phyloP scores from a whole-genome alignment of 169 alveolate species.

The Plasmodium malariae region DNA sequence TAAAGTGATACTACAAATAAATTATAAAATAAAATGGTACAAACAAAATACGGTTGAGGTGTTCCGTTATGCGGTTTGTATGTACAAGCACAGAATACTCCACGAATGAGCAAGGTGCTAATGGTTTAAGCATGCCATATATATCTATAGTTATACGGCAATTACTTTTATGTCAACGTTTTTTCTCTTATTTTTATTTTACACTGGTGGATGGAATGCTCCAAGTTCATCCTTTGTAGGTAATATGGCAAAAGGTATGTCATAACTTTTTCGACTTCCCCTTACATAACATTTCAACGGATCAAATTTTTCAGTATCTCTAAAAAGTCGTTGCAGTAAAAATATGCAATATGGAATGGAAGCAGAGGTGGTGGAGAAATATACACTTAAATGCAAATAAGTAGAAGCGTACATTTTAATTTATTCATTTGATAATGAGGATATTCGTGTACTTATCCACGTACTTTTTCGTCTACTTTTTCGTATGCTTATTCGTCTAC shows the following conservation, averaged over 20 bases:
- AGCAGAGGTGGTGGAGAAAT: background rate
- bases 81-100: too few species aligned
- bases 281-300: constrained; percentile 87
- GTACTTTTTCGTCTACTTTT: too few species aligned
- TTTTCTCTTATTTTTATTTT: background rate
- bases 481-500: too few species aligned
- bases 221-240: constrained; percentile 92
- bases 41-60: too few species aligned
- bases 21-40: too few species aligned
- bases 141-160: too few species aligned
- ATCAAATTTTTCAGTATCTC: constrained; percentile 89
- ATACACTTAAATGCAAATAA: too few species aligned
- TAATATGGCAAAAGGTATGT: constrained; percentile 86
- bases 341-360: background rate
- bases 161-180: background rate
- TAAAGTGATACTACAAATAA: background rate
- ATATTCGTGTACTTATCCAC: too few species aligned
- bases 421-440: too few species aligned
- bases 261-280: constrained; percentile 89
- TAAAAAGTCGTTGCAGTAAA: constrained; percentile 35
- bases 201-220: constrained; percentile 91
- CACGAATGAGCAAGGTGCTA: too few species aligned
- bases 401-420: too few species aligned
- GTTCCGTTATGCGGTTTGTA: too few species aligned
- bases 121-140: background rate